Percentiles rank a stretch among this genome's conserved stretches.
phyloP scores from a whole-genome alignment of 345 rosid genomes.

The Euclidium syriacum region DNA sequence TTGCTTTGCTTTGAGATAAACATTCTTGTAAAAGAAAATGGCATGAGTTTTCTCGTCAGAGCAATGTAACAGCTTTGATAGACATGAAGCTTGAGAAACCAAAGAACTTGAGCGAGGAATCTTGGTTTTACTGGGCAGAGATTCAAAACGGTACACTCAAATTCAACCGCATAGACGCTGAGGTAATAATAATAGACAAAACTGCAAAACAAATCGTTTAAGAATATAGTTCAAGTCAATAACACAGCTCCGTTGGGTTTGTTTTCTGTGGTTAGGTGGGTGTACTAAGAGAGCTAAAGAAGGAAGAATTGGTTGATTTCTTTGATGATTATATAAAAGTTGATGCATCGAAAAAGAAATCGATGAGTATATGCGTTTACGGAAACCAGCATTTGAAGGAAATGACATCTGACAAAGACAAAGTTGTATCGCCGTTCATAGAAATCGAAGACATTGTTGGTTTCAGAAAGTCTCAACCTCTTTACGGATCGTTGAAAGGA shows the following conservation, averaged over 20 bases:
- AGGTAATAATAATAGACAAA: conserved; percentile 53
- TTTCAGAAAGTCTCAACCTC: conserved; percentile 76
- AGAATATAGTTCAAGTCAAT: no score
- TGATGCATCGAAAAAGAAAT: conserved; percentile 54
- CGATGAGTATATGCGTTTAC: conserved; percentile 54
- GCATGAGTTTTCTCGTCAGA: conserved; percentile 39
- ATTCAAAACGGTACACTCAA: conserved; percentile 61
- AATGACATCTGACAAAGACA: conserved; percentile 34
- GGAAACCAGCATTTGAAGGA: conserved; percentile 56
- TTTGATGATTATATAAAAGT: conserved; percentile 57
- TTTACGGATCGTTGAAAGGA: conserved; percentile 70
- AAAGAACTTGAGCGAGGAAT: conserved; percentile 82
- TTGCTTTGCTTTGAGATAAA: background rate
- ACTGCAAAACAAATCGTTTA: no score
- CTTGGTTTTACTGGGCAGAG: conserved; percentile 64
- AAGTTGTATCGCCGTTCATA: conserved; percentile 13
- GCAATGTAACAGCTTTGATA: conserved; percentile 66
- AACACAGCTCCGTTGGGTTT: background rate
- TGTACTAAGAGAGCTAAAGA: conserved; percentile 51
- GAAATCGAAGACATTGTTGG: conserved; percentile 52
- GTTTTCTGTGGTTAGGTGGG: conserved; percentile 52
- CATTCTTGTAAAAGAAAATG: background rate
- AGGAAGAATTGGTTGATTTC: conserved; percentile 58
- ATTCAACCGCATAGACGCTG: conserved; percentile 65
- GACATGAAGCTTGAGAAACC: conserved; percentile 89